Evolutionary conservation across 352 stramenopile species (phyloP).

Genomic region (Hyphochytrium catenoides): DNA sequence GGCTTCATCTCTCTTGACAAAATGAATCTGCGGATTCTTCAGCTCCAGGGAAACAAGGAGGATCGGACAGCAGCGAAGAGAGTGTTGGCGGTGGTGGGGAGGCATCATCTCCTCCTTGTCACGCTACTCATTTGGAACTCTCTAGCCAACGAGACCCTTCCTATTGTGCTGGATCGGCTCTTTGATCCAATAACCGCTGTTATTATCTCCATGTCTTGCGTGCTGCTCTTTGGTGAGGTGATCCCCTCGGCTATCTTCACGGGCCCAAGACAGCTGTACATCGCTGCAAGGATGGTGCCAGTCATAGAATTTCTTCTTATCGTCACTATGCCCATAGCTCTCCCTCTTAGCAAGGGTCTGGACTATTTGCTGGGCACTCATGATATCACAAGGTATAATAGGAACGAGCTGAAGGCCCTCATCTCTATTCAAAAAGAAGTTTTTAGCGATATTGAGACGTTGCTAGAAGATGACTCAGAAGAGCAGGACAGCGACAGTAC

Average conservation of each 20-base stretch:
- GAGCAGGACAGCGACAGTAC: background rate
- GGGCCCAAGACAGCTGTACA: conserved; percentile 67
- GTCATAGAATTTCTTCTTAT: conserved; percentile 64
- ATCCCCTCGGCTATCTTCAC: conserved; percentile 86
- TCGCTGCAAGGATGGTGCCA: conserved; percentile 48
- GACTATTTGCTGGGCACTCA: conserved; percentile 59
- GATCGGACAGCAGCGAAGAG: conserved; percentile 42
- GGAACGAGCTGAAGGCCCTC: conserved; percentile 62
- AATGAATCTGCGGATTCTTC: conserved; percentile 44
- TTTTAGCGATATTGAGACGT: too few relatives aligned
- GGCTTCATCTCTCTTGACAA: conserved; percentile 42
- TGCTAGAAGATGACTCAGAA: conserved; percentile 1
- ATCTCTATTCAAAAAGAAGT: conserved; percentile 46
- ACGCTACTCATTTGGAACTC: conserved; percentile 83
- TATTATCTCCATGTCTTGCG: conserved; percentile 80
- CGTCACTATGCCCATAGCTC: conserved; percentile 60
- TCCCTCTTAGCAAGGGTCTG: conserved; percentile 66
- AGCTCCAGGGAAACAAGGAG: conserved; percentile 30
- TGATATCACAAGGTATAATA: conserved; percentile 51
- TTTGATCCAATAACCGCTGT: conserved; percentile 62
- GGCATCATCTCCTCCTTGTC: conserved; percentile 78
- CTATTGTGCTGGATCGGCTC: conserved; percentile 74
- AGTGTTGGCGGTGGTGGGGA: conserved; percentile 61
- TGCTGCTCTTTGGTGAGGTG: conserved; percentile 90
- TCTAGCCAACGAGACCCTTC: conserved; percentile 73